Base-by-base conservation (phyloP, 2,329 filamentous ascomycete genomes). In the Ophiostoma himal-ulmi region DNA sequence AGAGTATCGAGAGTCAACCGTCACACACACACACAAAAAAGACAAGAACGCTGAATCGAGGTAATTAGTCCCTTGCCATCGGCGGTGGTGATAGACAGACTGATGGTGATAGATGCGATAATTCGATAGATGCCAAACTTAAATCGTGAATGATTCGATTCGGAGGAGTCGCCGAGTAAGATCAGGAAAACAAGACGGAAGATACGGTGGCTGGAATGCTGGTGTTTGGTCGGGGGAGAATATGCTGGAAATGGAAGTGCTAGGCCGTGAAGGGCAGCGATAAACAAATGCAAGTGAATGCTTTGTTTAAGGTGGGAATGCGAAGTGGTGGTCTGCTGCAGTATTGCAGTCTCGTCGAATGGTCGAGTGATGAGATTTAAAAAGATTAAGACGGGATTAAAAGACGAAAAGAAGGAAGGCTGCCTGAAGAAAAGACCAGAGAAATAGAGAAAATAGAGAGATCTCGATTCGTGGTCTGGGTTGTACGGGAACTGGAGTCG, bases 231-330 rank as follows among this genome's bases (percentile, higher is more conserved):
- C 44, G 44, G 44, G 57, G 30, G 30, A 34, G 57, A 34, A 30
- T 8, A 13, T 65, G 36, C 17, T 62, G 13, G 14, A 20, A 39
- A 6, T 39, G 30, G 34, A 37, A 17, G 60, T 64, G 57, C 60
- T 65, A 65, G 3, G 36, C 62, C 36, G 62, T 22, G 17, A 20
- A 10, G 62, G 17, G 67, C 37, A 57, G 62, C 62, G 70, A 71
- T 70, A 71, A 68, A 70, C 70, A 73, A 73, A 72, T 69, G 48
- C 72, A 73, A 73, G 71, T 52, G 68, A 73, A 73, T 73, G 72
- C 70, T 70, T 72, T 68, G 39, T 41, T 37, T 37, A 34, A 54
- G 65, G 44, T 22, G 26, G 36, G 4, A 39, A 36, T 65, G 34
- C 34, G 10, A 22, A 10, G 62, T 22, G 36, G 6, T n/a, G 11